A percentile compares a stretch with the other conserved stretches of the same genome.
These are phyloP conservation scores for Sutorius australiensis DNA, from an alignment of 768 basidiomycete species.

Conservation along the genomic window DNA sequence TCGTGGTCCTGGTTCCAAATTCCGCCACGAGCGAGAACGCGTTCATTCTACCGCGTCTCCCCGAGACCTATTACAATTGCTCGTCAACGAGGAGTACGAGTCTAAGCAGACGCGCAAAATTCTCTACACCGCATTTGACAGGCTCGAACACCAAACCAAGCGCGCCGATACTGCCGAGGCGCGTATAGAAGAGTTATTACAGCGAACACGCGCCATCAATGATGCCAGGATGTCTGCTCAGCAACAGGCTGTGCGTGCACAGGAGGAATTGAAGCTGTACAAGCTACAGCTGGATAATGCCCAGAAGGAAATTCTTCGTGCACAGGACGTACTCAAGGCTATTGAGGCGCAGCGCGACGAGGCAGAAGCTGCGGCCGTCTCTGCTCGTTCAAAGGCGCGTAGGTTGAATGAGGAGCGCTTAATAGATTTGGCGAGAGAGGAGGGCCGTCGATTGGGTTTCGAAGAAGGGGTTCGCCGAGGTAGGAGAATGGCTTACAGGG, in stretches of 20 bases:
- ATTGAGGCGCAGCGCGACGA: conserved; percentile 46
- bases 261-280: conserved; percentile 53
- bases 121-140: conserved; percentile 35
- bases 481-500: conserved; percentile 28
- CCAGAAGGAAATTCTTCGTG: conserved; percentile 54
- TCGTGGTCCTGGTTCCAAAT: conserved; percentile 32
- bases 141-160: conserved; percentile 35
- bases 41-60: conserved; percentile 29
- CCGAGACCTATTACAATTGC: conserved; percentile 30
- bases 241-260: conserved; percentile 30
- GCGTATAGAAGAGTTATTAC: conserved; percentile 30
- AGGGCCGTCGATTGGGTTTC: conserved; percentile 51
- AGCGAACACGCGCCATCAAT: conserved; percentile 29
- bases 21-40: conserved; percentile 34
- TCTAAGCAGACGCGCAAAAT: conserved; percentile 37
- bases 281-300: conserved; percentile 57
- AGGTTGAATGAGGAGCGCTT: conserved; percentile 45
- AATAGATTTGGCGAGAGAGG: conserved; percentile 48
- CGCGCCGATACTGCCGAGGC: conserved; percentile 36
- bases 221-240: conserved; percentile 30
- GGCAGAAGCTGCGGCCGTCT: conserved; percentile 45
- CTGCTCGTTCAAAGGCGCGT: conserved; percentile 44
- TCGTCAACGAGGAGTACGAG: conserved; percentile 42
- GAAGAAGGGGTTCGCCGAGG: conserved; percentile 45
- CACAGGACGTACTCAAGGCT: conserved; percentile 48